Percentiles rank a stretch among this genome's conserved stretches.
Conservation (phyloP, 2,329 filamentous ascomycete genomes). For the Cryphonectria carpinicola region DNA sequence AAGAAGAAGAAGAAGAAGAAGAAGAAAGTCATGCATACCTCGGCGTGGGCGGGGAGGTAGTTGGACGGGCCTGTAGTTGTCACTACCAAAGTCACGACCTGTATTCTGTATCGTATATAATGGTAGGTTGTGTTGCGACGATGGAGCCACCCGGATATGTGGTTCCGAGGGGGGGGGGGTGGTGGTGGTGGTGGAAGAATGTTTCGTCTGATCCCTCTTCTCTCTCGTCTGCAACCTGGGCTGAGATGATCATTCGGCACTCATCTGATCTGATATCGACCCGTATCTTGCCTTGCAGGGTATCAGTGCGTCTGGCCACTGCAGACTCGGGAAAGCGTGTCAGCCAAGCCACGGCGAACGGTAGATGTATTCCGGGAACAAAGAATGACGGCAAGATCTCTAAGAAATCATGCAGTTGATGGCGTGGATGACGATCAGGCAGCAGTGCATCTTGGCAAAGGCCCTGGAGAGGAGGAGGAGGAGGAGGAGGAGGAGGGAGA, state of each 20-base stretch:
- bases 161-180: neutral
- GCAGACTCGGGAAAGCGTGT: neutral
- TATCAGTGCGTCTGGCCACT: slow-evolving; percentile 4
- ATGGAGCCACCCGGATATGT: neutral
- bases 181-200: neutral
- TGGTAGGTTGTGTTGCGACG: neutral
- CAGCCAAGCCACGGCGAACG: slow-evolving; percentile 2
- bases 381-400: neutral
- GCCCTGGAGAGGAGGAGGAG: neutral
- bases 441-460: neutral
- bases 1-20: neutral
- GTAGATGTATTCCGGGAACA: slow-evolving; percentile 4
- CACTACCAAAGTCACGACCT: neutral
- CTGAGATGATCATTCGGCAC: neutral
- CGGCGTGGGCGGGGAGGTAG: neutral
- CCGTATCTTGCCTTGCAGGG: slow-evolving; percentile 7
- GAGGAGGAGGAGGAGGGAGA: neutral
- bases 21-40: neutral
- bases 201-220: neutral
- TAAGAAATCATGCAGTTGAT: neutral
- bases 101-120: neutral
- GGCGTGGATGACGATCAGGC: neutral
- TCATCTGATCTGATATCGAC: neutral
- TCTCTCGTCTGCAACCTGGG: neutral
- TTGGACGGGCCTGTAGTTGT: neutral